A percentile compares a stretch with the other conserved stretches of the same genome.
Evolutionary conservation across 495 filamentous ascomycete species (phyloP).

Genomic region (Hypoxylon cercidicola): DNA sequence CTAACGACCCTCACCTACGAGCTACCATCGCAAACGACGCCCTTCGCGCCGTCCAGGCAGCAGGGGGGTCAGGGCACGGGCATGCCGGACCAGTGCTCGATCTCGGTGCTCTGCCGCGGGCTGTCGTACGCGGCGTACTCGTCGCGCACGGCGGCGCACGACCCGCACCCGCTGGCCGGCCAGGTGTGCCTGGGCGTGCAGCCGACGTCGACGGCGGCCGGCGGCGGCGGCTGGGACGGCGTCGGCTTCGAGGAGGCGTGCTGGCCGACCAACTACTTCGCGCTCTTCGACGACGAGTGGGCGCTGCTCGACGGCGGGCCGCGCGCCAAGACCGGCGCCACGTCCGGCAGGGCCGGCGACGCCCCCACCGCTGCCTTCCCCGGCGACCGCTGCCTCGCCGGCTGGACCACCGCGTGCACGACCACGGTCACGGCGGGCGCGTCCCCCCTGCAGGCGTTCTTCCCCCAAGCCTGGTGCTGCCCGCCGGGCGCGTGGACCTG

Average conservation of each 20-base stretch:
- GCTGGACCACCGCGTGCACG: slow-evolving; percentile 35
- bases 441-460: background rate
- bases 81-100: slow-evolving; percentile 23
- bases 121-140: slow-evolving; percentile 15
- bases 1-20: slow-evolving; percentile 7
- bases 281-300: slow-evolving; percentile 32
- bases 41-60: slow-evolving; percentile 19
- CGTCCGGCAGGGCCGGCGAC: slow-evolving; percentile 4
- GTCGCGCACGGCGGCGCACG: slow-evolving; percentile 13
- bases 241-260: slow-evolving; percentile 22
- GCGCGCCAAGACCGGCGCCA: background rate
- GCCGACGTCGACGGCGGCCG: background rate
- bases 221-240: background rate
- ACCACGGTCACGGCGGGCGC: slow-evolving; percentile 25
- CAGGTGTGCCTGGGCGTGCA: slow-evolving; percentile 28
- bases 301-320: slow-evolving; percentile 17
- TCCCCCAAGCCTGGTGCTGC: slow-evolving; percentile 35
- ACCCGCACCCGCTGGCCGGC: slow-evolving; percentile 17
- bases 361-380: slow-evolving; percentile 18
- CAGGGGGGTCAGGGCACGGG: background rate
- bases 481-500: slow-evolving; percentile 35
- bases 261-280: slow-evolving; percentile 35
- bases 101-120: slow-evolving; percentile 25
- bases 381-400: slow-evolving; percentile 24
- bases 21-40: slow-evolving; percentile 21